Evolutionary conservation across 2,329 filamentous ascomycete species (phyloP), one percentile per base, ranked within the genome.

Genomic region (Apiospora phragmitis): DNA sequence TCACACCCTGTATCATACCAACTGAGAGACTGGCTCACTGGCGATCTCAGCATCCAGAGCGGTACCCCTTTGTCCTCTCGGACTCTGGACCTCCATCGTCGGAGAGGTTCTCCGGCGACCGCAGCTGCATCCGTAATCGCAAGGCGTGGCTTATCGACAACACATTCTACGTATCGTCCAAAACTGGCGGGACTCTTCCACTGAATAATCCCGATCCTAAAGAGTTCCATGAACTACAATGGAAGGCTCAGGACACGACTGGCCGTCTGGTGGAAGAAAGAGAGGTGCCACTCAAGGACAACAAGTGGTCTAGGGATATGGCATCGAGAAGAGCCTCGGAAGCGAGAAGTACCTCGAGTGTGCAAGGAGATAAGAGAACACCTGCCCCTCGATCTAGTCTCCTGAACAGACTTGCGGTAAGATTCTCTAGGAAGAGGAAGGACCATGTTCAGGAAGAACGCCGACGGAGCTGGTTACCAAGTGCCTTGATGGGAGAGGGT

Each of bases 101-200:
- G 12, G 75, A 76, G 6, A 70, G 77, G 59, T 72, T 72, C 26
- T 77, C 76, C 4, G 68, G 71, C 43, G 78, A 80, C 62, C 74
- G 76, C 35, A 80, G 79, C 59, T 81, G 80, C 49, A 80, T 84
- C 65, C 80, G 81, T 45, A 81, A 77, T 51, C 77, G 79, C 51
- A 84, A 83, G 71, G 77, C 79, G 49, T 85, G 83, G 83, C 77
- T 82, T 69, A 83, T 84, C 68, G 82, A 84, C 68, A 79, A 83
- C 70, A 84, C 82, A 16, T 79, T 83, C 72, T 84, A 82, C 68
- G 78, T 83, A 26, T 83, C 83, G 32, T 81, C 81, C 8, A 78
- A 79, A 9, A 76, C 76, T 26, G 76, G 77, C 38, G 83, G 82
- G 4, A 84, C 83, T 49, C 77, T 79, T 5, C 77, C 81, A 24